A percentile compares a stretch with the other conserved stretches of the same genome.
phyloP scores from a whole-genome alignment of 306 rosid genomes.

The Lathyrus aphaca region DNA sequence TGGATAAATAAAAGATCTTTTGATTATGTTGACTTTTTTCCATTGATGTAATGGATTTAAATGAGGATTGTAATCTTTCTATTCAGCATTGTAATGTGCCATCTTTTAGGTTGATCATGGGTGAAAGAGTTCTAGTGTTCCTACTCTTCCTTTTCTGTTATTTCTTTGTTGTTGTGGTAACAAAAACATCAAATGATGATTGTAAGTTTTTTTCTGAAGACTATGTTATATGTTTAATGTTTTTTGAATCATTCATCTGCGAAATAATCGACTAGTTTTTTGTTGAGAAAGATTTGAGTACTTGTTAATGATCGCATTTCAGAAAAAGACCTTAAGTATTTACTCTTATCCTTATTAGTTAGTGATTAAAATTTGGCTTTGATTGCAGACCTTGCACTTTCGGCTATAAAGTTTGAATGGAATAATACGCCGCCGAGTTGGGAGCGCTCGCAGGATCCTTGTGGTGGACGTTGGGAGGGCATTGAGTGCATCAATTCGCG shows the following conservation, averaged over 20 bases:
- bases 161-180: slow-evolving; percentile 26
- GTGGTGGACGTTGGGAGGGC: slow-evolving; percentile 48
- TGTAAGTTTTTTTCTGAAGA: slow-evolving; percentile 40
- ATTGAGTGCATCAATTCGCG: slow-evolving; percentile 45
- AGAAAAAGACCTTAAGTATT: background rate
- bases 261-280: background rate
- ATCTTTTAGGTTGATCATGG: slow-evolving; percentile 43
- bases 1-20: background rate
- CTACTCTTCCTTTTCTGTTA: slow-evolving; percentile 39
- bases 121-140: slow-evolving; percentile 26
- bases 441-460: slow-evolving; percentile 49
- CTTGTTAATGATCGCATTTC: slow-evolving; percentile 12
- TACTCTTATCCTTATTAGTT: background rate
- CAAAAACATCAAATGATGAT: slow-evolving; percentile 38
- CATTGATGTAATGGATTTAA: background rate
- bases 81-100: slow-evolving; percentile 25
- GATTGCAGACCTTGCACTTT: slow-evolving; percentile 36
- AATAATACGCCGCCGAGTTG: slow-evolving; percentile 43
- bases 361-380: slow-evolving; percentile 22
- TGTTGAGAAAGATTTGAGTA: background rate
- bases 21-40: slow-evolving; percentile 19
- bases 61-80: slow-evolving; percentile 8
- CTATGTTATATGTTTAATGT: background rate
- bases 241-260: slow-evolving; percentile 17
- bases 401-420: slow-evolving; percentile 28